Evolutionary conservation across 352 stramenopile genomes (phyloP).

Genomic region (Pythium chondricola): DNA sequence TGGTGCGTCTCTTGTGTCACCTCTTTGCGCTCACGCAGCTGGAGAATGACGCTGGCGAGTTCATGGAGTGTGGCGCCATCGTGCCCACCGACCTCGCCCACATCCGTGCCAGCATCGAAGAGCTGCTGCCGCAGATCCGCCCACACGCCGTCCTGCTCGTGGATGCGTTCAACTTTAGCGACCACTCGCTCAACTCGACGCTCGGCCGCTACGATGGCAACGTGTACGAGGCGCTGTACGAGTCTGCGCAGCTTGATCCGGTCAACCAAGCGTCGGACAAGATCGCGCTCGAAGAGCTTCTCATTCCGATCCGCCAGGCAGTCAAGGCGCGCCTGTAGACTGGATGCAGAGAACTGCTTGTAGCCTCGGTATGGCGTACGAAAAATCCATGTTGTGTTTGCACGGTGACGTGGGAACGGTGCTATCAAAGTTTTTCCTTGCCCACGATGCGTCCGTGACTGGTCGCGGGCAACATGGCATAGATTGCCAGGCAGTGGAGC

Average conservation of each 20-base stretch:
- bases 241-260: conserved; percentile 49
- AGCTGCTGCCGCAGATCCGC: conserved; percentile 42
- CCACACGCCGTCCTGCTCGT: conserved; percentile 66
- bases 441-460: too few species aligned
- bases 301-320: conserved; percentile 50
- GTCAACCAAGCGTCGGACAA: conserved; percentile 58
- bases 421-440: too few species aligned
- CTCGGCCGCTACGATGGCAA: conserved; percentile 68
- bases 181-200: conserved; percentile 64
- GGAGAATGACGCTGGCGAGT: conserved; percentile 49
- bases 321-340: conserved; percentile 15
- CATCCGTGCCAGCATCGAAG: conserved; percentile 47
- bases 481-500: too few species aligned
- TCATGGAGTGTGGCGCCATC: conserved; percentile 61
- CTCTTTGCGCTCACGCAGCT: conserved; percentile 76
- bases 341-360: too few species aligned
- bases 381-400: too few species aligned
- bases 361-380: too few species aligned
- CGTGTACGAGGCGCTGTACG: conserved; percentile 67
- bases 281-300: conserved; percentile 52
- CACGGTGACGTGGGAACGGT: too few species aligned
- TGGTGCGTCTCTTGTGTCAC: conserved; percentile 50
- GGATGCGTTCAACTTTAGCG: conserved; percentile 78
- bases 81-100: conserved; percentile 31
- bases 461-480: too few species aligned